Conservation (phyloP, 108 stramenopile genomes). For the Asterionellopsis glacialis region DNA sequence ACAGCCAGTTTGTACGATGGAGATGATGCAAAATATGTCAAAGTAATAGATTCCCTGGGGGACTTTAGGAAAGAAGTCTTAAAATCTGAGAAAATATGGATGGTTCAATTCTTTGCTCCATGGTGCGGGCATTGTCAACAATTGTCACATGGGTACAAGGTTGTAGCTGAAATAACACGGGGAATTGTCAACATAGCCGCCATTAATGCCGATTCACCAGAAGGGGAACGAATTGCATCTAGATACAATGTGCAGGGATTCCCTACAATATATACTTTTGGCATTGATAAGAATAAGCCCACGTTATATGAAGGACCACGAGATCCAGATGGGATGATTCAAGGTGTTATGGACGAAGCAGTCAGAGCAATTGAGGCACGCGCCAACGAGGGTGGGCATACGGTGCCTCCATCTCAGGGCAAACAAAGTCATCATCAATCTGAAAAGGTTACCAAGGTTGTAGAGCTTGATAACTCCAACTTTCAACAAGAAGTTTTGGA, state of each 20-base stretch:
- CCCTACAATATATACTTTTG: constrained; percentile 8
- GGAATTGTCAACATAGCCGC: constrained; percentile 24
- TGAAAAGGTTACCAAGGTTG: neutral
- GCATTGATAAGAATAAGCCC: constrained; percentile 12
- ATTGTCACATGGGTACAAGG: neutral
- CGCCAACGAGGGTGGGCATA: neutral
- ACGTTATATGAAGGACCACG: neutral
- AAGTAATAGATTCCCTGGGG: too few species aligned
- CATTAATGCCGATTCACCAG: constrained; percentile 10
- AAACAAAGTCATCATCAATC: neutral
- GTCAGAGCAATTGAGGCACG: constrained; percentile 7
- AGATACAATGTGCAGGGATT: constrained; percentile 2
- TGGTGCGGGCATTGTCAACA: constrained; percentile 1
- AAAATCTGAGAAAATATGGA: neutral
- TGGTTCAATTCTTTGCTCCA: constrained; percentile 22
- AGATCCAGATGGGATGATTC: constrained; percentile 11
- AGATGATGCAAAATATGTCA: too few species aligned
- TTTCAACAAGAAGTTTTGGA: constrained; percentile 24
- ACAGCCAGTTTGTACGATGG: too few species aligned
- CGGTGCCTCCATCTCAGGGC: neutral
- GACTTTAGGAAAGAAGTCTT: neutral
- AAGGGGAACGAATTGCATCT: constrained; percentile 5
- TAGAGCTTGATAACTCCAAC: constrained; percentile 4
- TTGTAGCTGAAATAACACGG: constrained; percentile 9
- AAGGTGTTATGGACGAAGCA: constrained; percentile 7